Base-by-base conservation (phyloP, 2,329 filamentous ascomycete species). In the Drechslera avenae region DNA sequence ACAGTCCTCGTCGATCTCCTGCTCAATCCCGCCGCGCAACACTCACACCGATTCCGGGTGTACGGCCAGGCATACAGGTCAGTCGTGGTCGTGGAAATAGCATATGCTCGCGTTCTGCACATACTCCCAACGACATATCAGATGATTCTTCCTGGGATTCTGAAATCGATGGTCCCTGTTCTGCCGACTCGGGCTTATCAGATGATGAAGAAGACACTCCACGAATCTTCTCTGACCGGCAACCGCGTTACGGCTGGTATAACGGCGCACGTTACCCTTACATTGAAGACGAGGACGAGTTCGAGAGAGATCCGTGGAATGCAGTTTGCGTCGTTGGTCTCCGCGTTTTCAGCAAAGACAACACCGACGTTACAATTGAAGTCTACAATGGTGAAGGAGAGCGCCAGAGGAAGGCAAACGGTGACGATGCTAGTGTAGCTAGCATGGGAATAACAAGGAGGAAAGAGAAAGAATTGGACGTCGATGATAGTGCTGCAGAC, bases 321-420 rank as follows among this genome's bases (percentile, higher is more conserved):
- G 83, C 83, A 0, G 77, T 85, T 1, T 84, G 81, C 54, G 82
- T 86, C 13, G 77, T 86, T 4, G 83, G 83, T 0, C 66, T 86
- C 23, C 74, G 82, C 5, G 82, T 86, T 0, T 86, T 83, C 60
- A 79, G 77, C 8, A 78, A 81, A 52, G 79, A 82, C 54, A 59
- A 82, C 35, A 72, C 71, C 0, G 73, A 75, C 21, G 76, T 84
- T 30, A 77, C 73, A 3, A 76, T 86, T 14, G 75, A 80, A 55
- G 81, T 84, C 7, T 70, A 82, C n/a, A 77, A 73, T 21, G 57
- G 65, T 9, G 67, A 71, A 21, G 58, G 57, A 4, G 66, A 67
- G 4, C 46, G 55, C 34, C 62, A 58, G 34, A 69, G 60, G 52
- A 63, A 50, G n/a, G 35, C 41, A 4, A 60, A 57, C 3, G 56